A percentile compares a stretch with the other conserved stretches of the same genome.
Conservation (phyloP, 2,329 filamentous ascomycete species). For the Teratosphaeria viscida region DNA sequence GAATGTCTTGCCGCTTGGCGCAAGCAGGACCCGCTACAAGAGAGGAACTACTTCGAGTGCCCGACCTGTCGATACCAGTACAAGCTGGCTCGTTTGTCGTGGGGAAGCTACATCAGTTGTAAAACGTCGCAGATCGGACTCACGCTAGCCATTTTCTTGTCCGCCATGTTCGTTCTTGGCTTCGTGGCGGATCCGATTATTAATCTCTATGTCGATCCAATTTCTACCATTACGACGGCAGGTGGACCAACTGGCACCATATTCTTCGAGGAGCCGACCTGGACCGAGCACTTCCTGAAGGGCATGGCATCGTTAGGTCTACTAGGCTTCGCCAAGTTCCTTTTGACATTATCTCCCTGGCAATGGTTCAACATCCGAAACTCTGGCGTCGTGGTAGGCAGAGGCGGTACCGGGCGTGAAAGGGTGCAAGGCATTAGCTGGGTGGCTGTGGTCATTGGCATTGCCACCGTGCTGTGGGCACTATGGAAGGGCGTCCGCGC, state of each 20-base stretch:
- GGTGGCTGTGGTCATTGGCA: slow-evolving; percentile 67
- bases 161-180: slow-evolving; percentile 70
- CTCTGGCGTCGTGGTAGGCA: slow-evolving; percentile 44
- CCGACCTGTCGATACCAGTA: slow-evolving; percentile 82
- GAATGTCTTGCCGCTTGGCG: slow-evolving; percentile 79
- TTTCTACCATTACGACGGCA: slow-evolving; percentile 28
- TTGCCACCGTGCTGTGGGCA: slow-evolving; percentile 69
- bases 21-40: slow-evolving; percentile 55
- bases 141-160: slow-evolving; percentile 60
- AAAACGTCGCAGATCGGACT: slow-evolving; percentile 55
- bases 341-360: slow-evolving; percentile 64
- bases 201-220: slow-evolving; percentile 74
- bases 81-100: slow-evolving; percentile 63
- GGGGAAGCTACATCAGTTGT: slow-evolving; percentile 52
- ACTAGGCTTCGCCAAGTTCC: slow-evolving; percentile 71
- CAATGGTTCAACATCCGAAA: slow-evolving; percentile 65
- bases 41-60: slow-evolving; percentile 73
- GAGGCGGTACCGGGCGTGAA: slow-evolving; percentile 57
- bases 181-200: slow-evolving; percentile 91
- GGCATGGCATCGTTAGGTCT: slow-evolving; percentile 84
- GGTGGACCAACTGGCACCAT: slow-evolving; percentile 22
- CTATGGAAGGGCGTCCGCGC: slow-evolving; percentile 73
- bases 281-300: slow-evolving; percentile 78
- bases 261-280: slow-evolving; percentile 42
- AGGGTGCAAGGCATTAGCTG: slow-evolving; percentile 70